Percentiles rank a stretch among this genome's conserved stretches.
Evolutionary conservation across 2,329 filamentous ascomycete species (phyloP).

Genomic region (Gliomastix tumulicola): DNA sequence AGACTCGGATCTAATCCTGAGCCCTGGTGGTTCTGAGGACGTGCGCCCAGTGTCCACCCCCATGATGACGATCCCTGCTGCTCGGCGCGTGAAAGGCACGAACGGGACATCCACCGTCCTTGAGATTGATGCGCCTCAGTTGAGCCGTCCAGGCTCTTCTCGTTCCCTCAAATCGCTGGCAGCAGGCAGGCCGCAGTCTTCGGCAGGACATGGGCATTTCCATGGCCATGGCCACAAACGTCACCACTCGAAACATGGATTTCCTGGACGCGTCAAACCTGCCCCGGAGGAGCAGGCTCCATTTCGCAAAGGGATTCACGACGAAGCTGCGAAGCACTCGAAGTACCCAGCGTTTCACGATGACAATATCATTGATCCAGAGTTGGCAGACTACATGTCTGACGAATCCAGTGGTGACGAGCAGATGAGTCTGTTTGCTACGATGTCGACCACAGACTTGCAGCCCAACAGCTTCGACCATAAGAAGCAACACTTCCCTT

Average conservation of each 20-base stretch:
- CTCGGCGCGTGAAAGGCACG: slow-evolving; percentile 62
- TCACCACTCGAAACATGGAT: slow-evolving; percentile 81
- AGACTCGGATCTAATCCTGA: slow-evolving; percentile 28
- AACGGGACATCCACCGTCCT: slow-evolving; percentile 83
- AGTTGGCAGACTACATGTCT: slow-evolving; percentile 90
- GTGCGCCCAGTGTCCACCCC: slow-evolving; percentile 54
- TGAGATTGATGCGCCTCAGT: slow-evolving; percentile 78
- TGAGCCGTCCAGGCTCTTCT: slow-evolving; percentile 89
- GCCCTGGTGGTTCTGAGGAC: slow-evolving; percentile 35
- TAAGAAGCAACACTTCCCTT: slow-evolving; percentile 67
- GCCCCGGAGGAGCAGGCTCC: slow-evolving; percentile 75
- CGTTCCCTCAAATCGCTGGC: slow-evolving; percentile 75
- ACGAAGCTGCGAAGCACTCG: slow-evolving; percentile 58
- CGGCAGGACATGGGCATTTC: slow-evolving; percentile 67
- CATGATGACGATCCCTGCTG: slow-evolving; percentile 65
- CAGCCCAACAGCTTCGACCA: slow-evolving; percentile 62
- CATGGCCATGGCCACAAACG: slow-evolving; percentile 79
- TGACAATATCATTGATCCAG: slow-evolving; percentile 97
- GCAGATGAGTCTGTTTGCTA: slow-evolving; percentile 78
- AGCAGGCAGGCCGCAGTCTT: slow-evolving; percentile 66
- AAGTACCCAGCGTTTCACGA: slow-evolving; percentile 90
- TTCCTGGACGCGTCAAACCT: slow-evolving; percentile 68
- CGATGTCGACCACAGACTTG: slow-evolving; percentile 59
- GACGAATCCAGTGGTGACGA: slow-evolving; percentile 93
- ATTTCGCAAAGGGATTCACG: slow-evolving; percentile 66